Evolutionary conservation across 805 yeast species (phyloP).

Genomic region (Kazachstania viticola): DNA sequence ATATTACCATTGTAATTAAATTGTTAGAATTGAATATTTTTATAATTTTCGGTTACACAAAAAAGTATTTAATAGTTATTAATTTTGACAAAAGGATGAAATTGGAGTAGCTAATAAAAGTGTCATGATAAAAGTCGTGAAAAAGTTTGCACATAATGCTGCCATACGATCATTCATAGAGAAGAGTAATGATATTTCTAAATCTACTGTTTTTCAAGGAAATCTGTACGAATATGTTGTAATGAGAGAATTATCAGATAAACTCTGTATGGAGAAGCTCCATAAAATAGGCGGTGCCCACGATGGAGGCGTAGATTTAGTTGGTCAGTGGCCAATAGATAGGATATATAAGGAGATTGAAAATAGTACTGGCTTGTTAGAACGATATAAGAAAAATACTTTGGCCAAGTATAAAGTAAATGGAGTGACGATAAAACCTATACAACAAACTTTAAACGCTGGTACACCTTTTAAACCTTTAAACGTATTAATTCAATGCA

Average conservation of each 20-base stretch:
- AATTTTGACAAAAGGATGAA: too few relatives aligned
- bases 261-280: slow-evolving; percentile 15
- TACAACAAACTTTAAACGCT: slow-evolving; percentile 7
- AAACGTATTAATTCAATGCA: slow-evolving; percentile 24
- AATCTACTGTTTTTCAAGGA: slow-evolving; percentile 26
- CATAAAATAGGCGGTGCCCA: slow-evolving; percentile 24
- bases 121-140: too few relatives aligned
- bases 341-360: slow-evolving; percentile 8
- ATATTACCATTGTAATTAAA: background rate
- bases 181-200: slow-evolving; percentile 12
- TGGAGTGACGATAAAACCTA: slow-evolving; percentile 12
- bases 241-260: slow-evolving; percentile 20
- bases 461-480: slow-evolving; percentile 5
- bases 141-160: slow-evolving; percentile 6
- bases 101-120: too few relatives aligned
- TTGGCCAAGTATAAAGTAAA: slow-evolving; percentile 4
- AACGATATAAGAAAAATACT: background rate
- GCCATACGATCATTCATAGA: slow-evolving; percentile 10
- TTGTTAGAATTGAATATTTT: too few relatives aligned
- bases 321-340: slow-evolving; percentile 18
- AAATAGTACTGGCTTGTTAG: slow-evolving; percentile 1
- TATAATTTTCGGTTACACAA: too few relatives aligned
- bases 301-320: slow-evolving; percentile 26
- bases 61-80: too few relatives aligned
- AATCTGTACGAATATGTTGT: slow-evolving; percentile 25